Evolutionary conservation across 768 basidiomycete species (phyloP).

Genomic region (Amanita pallidorosea): DNA sequence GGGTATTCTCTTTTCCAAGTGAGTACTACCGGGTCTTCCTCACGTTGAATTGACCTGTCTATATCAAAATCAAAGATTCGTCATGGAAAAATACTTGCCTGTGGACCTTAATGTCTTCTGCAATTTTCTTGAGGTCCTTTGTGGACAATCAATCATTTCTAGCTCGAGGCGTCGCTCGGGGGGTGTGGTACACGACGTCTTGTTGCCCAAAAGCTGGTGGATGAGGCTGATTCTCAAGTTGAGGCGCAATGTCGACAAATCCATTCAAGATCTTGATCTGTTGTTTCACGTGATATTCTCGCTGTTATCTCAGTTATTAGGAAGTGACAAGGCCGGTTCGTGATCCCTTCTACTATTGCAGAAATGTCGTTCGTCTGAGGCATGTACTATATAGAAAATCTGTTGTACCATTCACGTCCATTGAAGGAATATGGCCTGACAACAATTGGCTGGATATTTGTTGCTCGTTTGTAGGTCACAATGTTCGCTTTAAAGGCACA

Average conservation of each 20-base stretch:
- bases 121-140: conserved; percentile 38
- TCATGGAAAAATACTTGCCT: conserved; percentile 23
- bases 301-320: conserved; percentile 11
- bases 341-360: neutral
- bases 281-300: conserved; percentile 15
- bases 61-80: conserved; percentile 23
- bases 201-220: conserved; percentile 48
- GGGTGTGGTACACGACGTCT: conserved; percentile 28
- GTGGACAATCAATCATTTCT: conserved; percentile 28
- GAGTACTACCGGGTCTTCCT: conserved; percentile 11
- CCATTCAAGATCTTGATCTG: conserved; percentile 9
- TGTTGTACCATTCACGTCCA: neutral
- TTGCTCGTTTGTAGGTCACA: conserved; percentile 16
- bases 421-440: neutral
- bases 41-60: neutral
- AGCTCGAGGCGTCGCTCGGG: conserved; percentile 11
- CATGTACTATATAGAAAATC: neutral
- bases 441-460: conserved; percentile 38
- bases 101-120: conserved; percentile 41
- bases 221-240: conserved; percentile 11
- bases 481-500: neutral
- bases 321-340: neutral
- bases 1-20: conserved; percentile 32
- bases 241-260: conserved; percentile 4
- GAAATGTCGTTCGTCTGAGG: neutral